These are phyloP conservation scores for Fusarium xylarioides DNA, from an alignment of 2,329 filamentous ascomycete genomes.

Conservation along the genomic window DNA sequence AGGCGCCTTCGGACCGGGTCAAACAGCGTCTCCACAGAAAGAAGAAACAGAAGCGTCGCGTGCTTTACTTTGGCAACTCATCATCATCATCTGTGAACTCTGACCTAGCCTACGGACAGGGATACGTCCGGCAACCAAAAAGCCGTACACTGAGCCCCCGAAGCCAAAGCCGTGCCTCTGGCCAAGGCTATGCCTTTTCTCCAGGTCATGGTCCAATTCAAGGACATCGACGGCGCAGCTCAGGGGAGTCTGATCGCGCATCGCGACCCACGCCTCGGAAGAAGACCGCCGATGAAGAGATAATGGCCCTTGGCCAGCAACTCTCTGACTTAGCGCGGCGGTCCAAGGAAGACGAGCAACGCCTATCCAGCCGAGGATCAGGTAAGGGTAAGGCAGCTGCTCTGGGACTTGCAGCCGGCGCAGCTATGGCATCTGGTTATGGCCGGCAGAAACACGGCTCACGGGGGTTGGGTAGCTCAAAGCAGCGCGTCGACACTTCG, in stretches of 20 bases:
- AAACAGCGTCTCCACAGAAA: conserved; percentile 51
- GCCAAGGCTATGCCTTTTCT: conserved; percentile 17
- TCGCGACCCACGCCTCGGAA: conserved; percentile 35
- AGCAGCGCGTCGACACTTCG: conserved; percentile 48
- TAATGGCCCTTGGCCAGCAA: conserved; percentile 63
- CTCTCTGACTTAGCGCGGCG: conserved; percentile 62
- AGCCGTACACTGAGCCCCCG: conserved; percentile 43
- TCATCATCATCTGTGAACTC: conserved; percentile 74
- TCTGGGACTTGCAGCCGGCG: conserved; percentile 45
- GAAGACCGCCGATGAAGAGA: conserved; percentile 65
- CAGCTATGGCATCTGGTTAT: conserved; percentile 52
- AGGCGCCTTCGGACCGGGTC: conserved; percentile 61
- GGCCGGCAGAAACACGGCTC: conserved; percentile 49
- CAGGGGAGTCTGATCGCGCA: conserved; percentile 26
- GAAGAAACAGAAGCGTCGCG: conserved; percentile 59
- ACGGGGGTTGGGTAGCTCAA: conserved; percentile 54
- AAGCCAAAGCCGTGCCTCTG: conserved; percentile 35
- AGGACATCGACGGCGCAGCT: conserved; percentile 31
- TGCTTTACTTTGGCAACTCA: conserved; percentile 68
- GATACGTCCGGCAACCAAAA: conserved; percentile 59
- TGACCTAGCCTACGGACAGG: conserved; percentile 73
- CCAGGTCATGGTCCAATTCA: conserved; percentile 18
- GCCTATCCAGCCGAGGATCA: conserved; percentile 47
- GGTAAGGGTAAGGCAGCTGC: conserved; percentile 37
- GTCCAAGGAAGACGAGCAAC: conserved; percentile 61